A percentile compares a stretch with the other conserved stretches of the same genome.
Evolutionary conservation across 129 eudicot species (phyloP).

Genomic region (Chrysanthemum lavandulifolium): DNA sequence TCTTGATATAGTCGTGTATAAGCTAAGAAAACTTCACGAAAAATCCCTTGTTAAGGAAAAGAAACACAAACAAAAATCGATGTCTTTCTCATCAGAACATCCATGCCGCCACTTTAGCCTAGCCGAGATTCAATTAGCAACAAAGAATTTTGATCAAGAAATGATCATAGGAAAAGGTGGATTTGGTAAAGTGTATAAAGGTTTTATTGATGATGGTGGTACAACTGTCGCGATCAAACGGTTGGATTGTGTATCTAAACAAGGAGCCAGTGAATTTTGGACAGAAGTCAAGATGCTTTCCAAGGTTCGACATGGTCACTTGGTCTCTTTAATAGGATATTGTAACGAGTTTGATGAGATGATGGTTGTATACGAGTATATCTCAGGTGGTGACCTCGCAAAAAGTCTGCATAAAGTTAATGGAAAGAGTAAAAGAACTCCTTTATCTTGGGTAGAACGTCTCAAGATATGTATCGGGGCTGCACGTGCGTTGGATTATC

Average conservation of each 20-base stretch:
- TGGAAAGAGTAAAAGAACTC: not conserved
- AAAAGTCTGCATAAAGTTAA: constrained; percentile 27
- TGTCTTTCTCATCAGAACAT: constrained; percentile 3
- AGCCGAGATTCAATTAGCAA: constrained; percentile 28
- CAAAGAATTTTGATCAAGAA: constrained; percentile 25
- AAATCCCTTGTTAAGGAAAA: not conserved
- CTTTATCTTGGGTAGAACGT: constrained; percentile 39
- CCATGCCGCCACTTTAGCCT: constrained; percentile 24
- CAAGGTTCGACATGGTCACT: constrained; percentile 32
- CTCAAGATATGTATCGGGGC: constrained; percentile 41
- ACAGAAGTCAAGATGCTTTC: constrained; percentile 43
- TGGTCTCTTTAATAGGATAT: constrained; percentile 41
- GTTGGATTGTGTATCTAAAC: constrained; percentile 30
- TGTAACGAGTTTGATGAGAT: constrained; percentile 40
- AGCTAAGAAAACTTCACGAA: constrained; percentile 30
- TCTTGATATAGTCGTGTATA: constrained; percentile 36
- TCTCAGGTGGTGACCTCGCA: constrained; percentile 35
- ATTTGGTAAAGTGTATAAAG: constrained; percentile 33
- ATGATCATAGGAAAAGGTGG: constrained; percentile 39
- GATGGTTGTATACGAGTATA: constrained; percentile 42
- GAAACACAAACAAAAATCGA: not conserved
- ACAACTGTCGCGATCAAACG: constrained; percentile 30
- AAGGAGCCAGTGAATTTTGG: constrained; percentile 38
- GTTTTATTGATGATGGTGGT: constrained; percentile 21
- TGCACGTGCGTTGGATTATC: constrained; percentile 42